Conservation (phyloP, 768 basidiomycete genomes). For the Phylloporus rhodoxanthus region DNA sequence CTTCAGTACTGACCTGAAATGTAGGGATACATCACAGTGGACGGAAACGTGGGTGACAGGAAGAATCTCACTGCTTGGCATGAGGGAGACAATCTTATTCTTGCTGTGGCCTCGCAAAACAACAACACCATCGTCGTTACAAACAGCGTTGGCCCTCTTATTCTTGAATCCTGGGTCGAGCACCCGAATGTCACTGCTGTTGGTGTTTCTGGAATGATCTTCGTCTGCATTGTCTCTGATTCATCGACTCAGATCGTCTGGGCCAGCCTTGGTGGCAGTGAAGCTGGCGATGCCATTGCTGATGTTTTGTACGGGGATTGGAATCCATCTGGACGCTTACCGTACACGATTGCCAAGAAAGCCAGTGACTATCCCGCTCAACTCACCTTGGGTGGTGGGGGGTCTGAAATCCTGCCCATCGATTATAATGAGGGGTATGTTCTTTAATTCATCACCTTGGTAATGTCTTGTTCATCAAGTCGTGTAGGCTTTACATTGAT, state of each 20-base stretch:
- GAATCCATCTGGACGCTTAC: conserved; percentile 71
- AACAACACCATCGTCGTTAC: conserved; percentile 77
- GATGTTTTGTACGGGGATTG: conserved; percentile 73
- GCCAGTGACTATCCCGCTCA: conserved; percentile 47
- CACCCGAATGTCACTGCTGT: conserved; percentile 70
- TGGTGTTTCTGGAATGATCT: conserved; percentile 31
- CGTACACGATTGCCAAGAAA: conserved; percentile 66
- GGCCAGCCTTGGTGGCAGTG: conserved; percentile 61
- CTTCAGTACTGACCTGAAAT: neutral
- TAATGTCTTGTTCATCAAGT: neutral
- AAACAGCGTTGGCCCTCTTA: conserved; percentile 70
- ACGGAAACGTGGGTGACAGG: conserved; percentile 42
- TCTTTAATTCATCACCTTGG: neutral
- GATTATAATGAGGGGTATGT: conserved; percentile 52
- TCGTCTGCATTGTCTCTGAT: conserved; percentile 2
- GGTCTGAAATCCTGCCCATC: conserved; percentile 38
- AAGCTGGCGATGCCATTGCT: conserved; percentile 70
- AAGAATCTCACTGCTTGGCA: conserved; percentile 38
- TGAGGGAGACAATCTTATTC: conserved; percentile 36
- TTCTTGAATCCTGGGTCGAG: conserved; percentile 64
- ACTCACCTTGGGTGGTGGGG: conserved; percentile 23
- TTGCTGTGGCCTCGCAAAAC: conserved; percentile 57
- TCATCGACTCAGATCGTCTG: conserved; percentile 34
- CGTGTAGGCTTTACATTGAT: conserved; percentile 53
- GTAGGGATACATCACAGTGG: conserved; percentile 50